Evolutionary conservation across 768 basidiomycete genomes (phyloP), one percentile per base, ranked within the genome.

Genomic region (Lactarius pseudohatsudake): DNA sequence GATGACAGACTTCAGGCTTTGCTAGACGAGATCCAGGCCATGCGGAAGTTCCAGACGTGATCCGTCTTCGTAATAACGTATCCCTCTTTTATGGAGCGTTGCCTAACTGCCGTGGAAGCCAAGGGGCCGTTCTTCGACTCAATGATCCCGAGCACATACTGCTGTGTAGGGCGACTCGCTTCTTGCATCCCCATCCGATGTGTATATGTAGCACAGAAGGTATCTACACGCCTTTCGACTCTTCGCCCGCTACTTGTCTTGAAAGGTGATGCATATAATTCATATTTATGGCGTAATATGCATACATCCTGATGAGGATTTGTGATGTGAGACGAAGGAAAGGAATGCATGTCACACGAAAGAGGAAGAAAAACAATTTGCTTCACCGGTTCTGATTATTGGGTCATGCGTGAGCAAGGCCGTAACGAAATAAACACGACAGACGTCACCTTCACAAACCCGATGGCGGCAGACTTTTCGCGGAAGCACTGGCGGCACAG

Each of bases 401-500:
- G n/a, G 47, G 45, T 34, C 59, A 26, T 43, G 22, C 22, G 43
- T 45, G 34, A 45, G 54, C 56, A 6, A 36, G 11, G 15, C 38
- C 11, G 18, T 34, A 50, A 43, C 20, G 18, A 61, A 32, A 54
- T n/a, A n/a, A 50, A 22, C 34, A 57, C 2, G 63, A 10, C 43
- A n/a, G 8, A 56, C 71, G 83, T 71, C 71, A 96, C 95, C 92
- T 97, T 97, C 76, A 85, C 82, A 84, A 97, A 97, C 67, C 95
- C 95, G 74, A 97, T 97, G 67, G 91, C 89, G 72, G 88, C 85
- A 61, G 93, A 85, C 82, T 94, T 95, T 83, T 97, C 95, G 73
- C 95, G 91, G 91, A 96, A 97, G 81, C 95, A 97, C 80, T 97
- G 95, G 80, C 95, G 92, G 82, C 95, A 97, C 73, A 97, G 90